Percentiles rank a stretch among this genome's conserved stretches.
Evolutionary conservation across 768 basidiomycete species (phyloP).

Genomic region (Clitopilus hobsonii): DNA sequence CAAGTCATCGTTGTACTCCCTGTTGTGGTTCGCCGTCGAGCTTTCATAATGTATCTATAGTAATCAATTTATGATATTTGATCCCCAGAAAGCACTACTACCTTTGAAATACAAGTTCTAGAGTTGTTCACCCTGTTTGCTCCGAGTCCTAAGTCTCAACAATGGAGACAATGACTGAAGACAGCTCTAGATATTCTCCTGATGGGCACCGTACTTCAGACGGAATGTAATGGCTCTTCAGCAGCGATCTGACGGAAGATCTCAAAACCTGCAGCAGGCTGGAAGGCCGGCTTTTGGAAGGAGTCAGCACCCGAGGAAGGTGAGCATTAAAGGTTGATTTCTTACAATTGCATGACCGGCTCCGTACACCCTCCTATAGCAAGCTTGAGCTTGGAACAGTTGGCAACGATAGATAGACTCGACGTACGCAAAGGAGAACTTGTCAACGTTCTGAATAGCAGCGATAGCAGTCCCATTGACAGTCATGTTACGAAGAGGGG

Average conservation of each 20-base stretch:
- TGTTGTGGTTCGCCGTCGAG: too few relatives aligned
- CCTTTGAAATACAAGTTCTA: too few relatives aligned
- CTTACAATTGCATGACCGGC: conserved; percentile 49
- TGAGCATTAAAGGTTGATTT: conserved; percentile 8
- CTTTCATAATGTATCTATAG: too few relatives aligned
- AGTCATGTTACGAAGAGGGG: conserved; percentile 38
- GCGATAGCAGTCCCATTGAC: conserved; percentile 36
- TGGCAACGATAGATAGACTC: conserved; percentile 1
- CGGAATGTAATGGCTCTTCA: conserved; percentile 33
- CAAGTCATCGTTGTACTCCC: too few relatives aligned
- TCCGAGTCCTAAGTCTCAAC: too few relatives aligned
- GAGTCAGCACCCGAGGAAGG: background rate
- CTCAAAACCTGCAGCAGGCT: conserved; percentile 39
- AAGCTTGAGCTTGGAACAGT: background rate
- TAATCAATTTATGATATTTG: too few relatives aligned
- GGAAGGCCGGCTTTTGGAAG: conserved; percentile 36
- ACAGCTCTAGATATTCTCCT: too few relatives aligned
- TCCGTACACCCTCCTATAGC: conserved; percentile 34
- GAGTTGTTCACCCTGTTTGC: too few relatives aligned
- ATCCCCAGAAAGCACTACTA: too few relatives aligned
- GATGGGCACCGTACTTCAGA: too few relatives aligned
- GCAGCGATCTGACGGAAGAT: conserved; percentile 42
- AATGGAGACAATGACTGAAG: too few relatives aligned
- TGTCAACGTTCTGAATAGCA: conserved; percentile 47
- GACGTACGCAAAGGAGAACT: conserved; percentile 50